Evolutionary conservation across 257 asterid genomes (phyloP).

Genomic region (Plectranthus barbatus): DNA sequence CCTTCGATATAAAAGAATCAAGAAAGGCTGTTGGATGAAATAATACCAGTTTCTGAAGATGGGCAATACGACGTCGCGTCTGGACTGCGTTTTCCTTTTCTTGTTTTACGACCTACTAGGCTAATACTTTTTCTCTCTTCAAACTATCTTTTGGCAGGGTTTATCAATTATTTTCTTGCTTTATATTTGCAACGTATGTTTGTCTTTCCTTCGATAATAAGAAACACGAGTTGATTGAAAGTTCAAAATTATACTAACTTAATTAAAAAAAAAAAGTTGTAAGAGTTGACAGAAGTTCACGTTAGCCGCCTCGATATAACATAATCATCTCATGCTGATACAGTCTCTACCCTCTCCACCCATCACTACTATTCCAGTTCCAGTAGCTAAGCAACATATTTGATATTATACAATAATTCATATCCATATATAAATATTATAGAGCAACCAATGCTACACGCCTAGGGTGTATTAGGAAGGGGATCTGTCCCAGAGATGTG

Average conservation of each 20-base stretch:
- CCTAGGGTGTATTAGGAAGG: conserved; percentile 31
- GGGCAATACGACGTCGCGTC: conserved; percentile 1
- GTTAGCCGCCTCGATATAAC: not conserved
- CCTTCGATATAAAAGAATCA: not conserved
- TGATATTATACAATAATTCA: too few relatives aligned
- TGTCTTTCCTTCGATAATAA: too few relatives aligned
- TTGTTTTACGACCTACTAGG: too few relatives aligned
- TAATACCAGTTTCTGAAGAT: not conserved
- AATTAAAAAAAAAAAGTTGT: too few relatives aligned
- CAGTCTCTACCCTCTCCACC: too few relatives aligned
- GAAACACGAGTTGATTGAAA: too few relatives aligned
- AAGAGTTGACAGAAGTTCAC: not conserved
- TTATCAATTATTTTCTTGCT: too few relatives aligned
- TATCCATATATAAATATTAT: too few relatives aligned
- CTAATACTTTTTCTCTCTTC: too few relatives aligned
- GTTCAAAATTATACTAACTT: too few relatives aligned
- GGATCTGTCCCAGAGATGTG: conserved; percentile 34
- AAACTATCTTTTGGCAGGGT: too few relatives aligned
- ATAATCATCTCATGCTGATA: not conserved
- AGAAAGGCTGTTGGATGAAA: not conserved
- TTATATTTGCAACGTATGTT: too few relatives aligned
- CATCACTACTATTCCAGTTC: conserved; percentile 6
- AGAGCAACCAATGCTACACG: not conserved
- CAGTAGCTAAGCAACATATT: not conserved
- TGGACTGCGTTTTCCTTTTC: not conserved